Conservation (phyloP, 768 basidiomycete species). For the Tulasnella sp. region DNA sequence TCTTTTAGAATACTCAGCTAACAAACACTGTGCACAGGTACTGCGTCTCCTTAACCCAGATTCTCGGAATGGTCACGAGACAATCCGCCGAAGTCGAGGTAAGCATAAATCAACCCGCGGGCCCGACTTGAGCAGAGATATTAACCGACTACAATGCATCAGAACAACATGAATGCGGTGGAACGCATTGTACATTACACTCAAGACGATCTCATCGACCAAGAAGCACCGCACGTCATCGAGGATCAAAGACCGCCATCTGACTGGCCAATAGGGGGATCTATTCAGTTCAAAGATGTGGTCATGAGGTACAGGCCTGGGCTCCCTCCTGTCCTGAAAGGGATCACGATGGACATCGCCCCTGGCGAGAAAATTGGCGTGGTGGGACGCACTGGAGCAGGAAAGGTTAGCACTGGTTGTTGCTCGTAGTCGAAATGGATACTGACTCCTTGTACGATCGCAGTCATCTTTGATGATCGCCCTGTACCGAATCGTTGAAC, state of each 20-base stretch:
- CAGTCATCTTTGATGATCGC: constrained; percentile 30
- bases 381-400: constrained; percentile 39
- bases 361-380: constrained; percentile 70
- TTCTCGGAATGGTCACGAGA: constrained; percentile 42
- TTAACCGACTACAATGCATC: neutral
- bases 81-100: constrained; percentile 58
- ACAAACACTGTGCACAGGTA: neutral
- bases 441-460: constrained; percentile 19
- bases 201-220: constrained; percentile 35
- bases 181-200: constrained; percentile 51
- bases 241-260: constrained; percentile 40
- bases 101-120: constrained; percentile 9
- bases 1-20: neutral
- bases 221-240: constrained; percentile 57
- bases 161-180: constrained; percentile 58
- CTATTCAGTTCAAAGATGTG: constrained; percentile 49
- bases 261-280: constrained; percentile 53
- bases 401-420: neutral
- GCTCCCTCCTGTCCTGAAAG: constrained; percentile 59
- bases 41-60: constrained; percentile 40
- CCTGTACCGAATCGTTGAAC: constrained; percentile 31
- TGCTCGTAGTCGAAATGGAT: neutral
- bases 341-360: constrained; percentile 43
- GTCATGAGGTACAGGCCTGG: constrained; percentile 43
- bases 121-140: neutral